Conservation (phyloP, 164 flowering plant species). For the Kalanchoe fedtschenkoi region DNA sequence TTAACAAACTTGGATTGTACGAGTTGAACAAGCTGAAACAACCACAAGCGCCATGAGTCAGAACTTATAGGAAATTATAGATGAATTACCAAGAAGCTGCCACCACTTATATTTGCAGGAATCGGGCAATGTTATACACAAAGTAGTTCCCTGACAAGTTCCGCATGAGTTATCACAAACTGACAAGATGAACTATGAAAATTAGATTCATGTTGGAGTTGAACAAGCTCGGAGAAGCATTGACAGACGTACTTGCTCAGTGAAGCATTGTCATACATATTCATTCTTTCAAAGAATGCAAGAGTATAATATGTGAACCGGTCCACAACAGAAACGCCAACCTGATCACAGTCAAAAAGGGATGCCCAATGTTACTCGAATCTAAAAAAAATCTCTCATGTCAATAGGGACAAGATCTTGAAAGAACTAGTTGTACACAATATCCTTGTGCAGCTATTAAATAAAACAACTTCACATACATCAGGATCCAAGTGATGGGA, state of each 20-base stretch:
- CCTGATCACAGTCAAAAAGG: constrained; percentile 34
- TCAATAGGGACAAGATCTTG: background rate
- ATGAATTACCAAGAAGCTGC: background rate
- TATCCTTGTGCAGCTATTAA: background rate
- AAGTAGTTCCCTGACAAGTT: background rate
- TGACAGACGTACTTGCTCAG: constrained; percentile 56
- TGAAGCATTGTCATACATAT: constrained; percentile 85
- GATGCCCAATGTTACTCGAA: background rate
- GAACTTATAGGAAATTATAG: background rate
- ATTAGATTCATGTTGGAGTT: background rate
- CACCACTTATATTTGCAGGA: background rate
- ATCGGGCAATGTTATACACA: background rate
- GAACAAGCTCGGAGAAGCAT: background rate
- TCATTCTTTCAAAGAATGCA: constrained; percentile 89
- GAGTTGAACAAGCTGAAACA: constrained; percentile 79
- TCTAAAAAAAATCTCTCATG: background rate
- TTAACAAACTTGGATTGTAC: constrained; percentile 52
- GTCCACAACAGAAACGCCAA: constrained; percentile 97
- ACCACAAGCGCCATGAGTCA: constrained; percentile 2
- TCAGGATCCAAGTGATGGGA: constrained; percentile 97
- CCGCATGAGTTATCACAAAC: too few species aligned
- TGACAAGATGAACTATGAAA: background rate
- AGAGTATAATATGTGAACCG: constrained; percentile 95
- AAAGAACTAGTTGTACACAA: background rate
- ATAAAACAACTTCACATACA: constrained; percentile 42